These are phyloP conservation scores for Exophiala lecanii-corni DNA, from an alignment of 2,329 filamentous ascomycete genomes.

Conservation along the genomic window DNA sequence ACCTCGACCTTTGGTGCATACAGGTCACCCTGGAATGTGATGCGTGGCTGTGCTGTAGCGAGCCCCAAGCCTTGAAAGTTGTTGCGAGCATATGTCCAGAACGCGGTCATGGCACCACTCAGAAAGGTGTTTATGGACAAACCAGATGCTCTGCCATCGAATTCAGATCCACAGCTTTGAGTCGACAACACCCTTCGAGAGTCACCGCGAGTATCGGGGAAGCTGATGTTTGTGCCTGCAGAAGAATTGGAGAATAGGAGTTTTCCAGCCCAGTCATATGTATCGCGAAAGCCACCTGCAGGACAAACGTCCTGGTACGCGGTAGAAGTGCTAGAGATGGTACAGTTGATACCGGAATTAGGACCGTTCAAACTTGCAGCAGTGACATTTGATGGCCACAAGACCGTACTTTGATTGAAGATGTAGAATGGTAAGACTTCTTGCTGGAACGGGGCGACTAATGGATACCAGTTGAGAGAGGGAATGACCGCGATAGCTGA, in stretches of 20 bases:
- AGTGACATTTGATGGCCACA: conserved; percentile 22
- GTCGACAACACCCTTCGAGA: conserved; percentile 16
- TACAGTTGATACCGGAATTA: conserved; percentile 16
- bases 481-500: conserved; percentile 27
- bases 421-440: conserved; percentile 16
- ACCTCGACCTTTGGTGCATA: conserved; percentile 19
- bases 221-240: conserved; percentile 14
- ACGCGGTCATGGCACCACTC: conserved; percentile 11
- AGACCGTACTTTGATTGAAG: conserved; percentile 19
- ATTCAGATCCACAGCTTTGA: conserved; percentile 13
- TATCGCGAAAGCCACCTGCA: conserved; percentile 10
- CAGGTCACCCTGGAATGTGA: conserved; percentile 10
- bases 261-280: conserved; percentile 15
- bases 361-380: conserved; percentile 13
- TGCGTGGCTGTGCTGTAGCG: conserved; percentile 8
- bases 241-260: conserved; percentile 16
- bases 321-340: conserved; percentile 5
- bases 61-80: conserved; percentile 17
- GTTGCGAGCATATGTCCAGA: conserved; percentile 15
- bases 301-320: conserved; percentile 11
- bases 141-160: conserved; percentile 18
- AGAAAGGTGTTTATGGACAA: conserved; percentile 17
- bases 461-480: conserved; percentile 20
- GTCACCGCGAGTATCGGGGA: conserved; percentile 14
- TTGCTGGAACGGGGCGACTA: conserved; percentile 13